phyloP scores from a whole-genome alignment of 192 early-diverging fungal species.

The Borealophlyctis nickersoniae region DNA sequence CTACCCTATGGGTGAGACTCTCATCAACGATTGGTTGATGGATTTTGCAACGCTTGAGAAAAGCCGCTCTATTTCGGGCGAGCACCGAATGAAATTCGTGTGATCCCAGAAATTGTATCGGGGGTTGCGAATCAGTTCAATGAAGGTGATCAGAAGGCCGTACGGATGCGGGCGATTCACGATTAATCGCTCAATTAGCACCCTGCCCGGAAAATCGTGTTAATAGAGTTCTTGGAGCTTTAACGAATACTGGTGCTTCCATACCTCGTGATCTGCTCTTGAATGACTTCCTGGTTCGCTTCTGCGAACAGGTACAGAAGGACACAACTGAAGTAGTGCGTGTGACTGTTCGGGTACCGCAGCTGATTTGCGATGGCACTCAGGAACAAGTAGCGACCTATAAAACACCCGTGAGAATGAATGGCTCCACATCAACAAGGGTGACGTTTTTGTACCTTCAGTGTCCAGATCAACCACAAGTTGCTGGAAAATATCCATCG shows the following conservation, averaged over 20 bases:
- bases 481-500: constrained; percentile 81
- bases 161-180: constrained; percentile 97
- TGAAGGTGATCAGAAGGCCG: constrained; percentile 95
- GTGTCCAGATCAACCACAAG: constrained; percentile 73
- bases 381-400: constrained; percentile 82
- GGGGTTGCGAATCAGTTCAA: constrained; percentile 93
- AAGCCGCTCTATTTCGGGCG: constrained; percentile 78
- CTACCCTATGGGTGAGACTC: constrained; percentile 8
- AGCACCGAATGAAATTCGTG: constrained; percentile 58
- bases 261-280: constrained; percentile 91
- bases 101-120: constrained; percentile 75
- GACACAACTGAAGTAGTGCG: constrained; percentile 88
- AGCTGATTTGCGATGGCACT: constrained; percentile 94
- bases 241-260: neutral
- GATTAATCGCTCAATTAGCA: constrained; percentile 90
- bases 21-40: constrained; percentile 35
- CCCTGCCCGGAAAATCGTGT: constrained; percentile 43
- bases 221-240: neutral
- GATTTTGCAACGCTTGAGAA: constrained; percentile 67
- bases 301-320: constrained; percentile 85
- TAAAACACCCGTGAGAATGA: constrained; percentile 18
- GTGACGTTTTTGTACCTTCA: constrained; percentile 50
- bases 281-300: constrained; percentile 70
- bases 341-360: constrained; percentile 96
- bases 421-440: constrained; percentile 10